Evolutionary conservation across 306 rosid species (phyloP).

Genomic region (Vigna trinervia): DNA sequence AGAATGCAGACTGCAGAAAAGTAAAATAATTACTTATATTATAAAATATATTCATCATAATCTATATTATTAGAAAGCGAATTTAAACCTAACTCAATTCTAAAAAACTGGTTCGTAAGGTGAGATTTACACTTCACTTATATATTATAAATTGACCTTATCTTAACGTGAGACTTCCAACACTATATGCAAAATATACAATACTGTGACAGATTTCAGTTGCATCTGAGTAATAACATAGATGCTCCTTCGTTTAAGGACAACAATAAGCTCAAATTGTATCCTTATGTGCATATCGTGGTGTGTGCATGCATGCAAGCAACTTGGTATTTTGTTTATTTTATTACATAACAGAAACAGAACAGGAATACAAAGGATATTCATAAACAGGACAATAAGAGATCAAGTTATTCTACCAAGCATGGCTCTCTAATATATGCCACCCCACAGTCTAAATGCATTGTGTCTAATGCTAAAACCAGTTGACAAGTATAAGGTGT

Average conservation of each 20-base stretch:
- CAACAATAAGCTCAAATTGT: not conserved
- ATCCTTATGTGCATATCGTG: not conserved
- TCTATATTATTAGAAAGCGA: too few species aligned
- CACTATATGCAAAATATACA: constrained; percentile 37
- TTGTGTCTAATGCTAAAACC: too few species aligned
- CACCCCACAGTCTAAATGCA: not conserved
- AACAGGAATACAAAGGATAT: constrained; percentile 10
- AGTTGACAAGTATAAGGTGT: too few species aligned
- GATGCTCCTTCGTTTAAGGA: constrained; percentile 18
- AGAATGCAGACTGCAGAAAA: constrained; percentile 80
- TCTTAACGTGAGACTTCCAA: too few species aligned
- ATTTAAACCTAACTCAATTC: too few species aligned
- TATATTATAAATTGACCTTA: too few species aligned
- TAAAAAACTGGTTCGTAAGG: too few species aligned
- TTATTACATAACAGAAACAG: constrained; percentile 32
- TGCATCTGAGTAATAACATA: constrained; percentile 36
- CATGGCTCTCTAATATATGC: not conserved
- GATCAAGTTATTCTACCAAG: not conserved
- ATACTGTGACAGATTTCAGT: constrained; percentile 31
- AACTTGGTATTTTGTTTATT: constrained; percentile 18
- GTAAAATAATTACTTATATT: constrained; percentile 29
- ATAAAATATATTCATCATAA: not conserved
- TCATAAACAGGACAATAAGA: not conserved
- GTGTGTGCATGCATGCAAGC: not conserved
- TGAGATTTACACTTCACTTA: too few species aligned